Percentiles rank a stretch among this genome's conserved stretches.
phyloP scores from a whole-genome alignment of 2,329 filamentous ascomycete species.

The Penicillium sp. region DNA sequence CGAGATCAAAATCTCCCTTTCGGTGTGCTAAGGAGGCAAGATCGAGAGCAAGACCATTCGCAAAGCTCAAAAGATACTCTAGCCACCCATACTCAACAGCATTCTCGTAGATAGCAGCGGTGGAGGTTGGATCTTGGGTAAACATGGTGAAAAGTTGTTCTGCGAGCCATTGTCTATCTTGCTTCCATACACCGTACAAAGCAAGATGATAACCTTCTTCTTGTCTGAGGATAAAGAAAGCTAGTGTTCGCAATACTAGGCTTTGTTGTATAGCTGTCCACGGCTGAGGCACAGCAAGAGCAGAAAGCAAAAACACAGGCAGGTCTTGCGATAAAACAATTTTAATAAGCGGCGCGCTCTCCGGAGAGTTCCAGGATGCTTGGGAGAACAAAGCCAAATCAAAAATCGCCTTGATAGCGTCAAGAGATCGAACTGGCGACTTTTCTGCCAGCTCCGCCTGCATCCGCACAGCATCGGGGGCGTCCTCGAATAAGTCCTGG shows the following conservation, averaged over 20 bases:
- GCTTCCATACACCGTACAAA: slow-evolving; percentile 84
- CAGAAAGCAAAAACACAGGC: slow-evolving; percentile 49
- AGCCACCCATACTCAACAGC: slow-evolving; percentile 80
- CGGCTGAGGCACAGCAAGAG: slow-evolving; percentile 46
- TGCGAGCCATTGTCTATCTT: slow-evolving; percentile 82
- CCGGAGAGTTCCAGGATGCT: slow-evolving; percentile 53
- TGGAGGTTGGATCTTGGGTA: slow-evolving; percentile 62
- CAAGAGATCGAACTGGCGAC: slow-evolving; percentile 83
- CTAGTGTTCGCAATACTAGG: slow-evolving; percentile 57
- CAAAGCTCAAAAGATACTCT: slow-evolving; percentile 71
- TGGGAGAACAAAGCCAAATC: slow-evolving; percentile 58
- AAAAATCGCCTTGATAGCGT: slow-evolving; percentile 69
- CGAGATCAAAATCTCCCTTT: slow-evolving; percentile 72
- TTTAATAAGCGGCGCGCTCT: slow-evolving; percentile 56
- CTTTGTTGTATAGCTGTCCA: slow-evolving; percentile 48
- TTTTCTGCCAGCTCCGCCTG: slow-evolving; percentile 66
- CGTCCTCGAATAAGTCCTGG: slow-evolving; percentile 58
- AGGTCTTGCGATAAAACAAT: slow-evolving; percentile 55
- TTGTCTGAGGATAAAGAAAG: slow-evolving; percentile 75
- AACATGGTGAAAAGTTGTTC: slow-evolving; percentile 74
- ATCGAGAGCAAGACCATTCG: slow-evolving; percentile 82
- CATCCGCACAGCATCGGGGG: slow-evolving; percentile 56
- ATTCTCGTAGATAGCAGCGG: slow-evolving; percentile 71
- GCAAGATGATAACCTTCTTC: slow-evolving; percentile 81
- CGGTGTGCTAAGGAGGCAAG: slow-evolving; percentile 81